Conservation (phyloP, 441 rosid species). For the Raphanus hybrid region DNA sequence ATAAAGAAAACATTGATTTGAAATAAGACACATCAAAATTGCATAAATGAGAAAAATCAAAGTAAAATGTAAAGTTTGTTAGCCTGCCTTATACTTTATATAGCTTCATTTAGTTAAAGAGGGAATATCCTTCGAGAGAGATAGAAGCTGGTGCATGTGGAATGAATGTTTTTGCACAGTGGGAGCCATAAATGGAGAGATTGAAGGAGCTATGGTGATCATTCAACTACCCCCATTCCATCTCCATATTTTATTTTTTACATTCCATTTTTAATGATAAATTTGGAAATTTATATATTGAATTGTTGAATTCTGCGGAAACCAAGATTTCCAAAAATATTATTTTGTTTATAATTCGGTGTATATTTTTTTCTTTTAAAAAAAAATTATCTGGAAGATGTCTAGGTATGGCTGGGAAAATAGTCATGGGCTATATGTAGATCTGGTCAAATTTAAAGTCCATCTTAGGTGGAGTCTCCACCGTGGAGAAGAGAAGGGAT, state of each 20-base stretch:
- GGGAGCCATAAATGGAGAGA: constrained; percentile 45
- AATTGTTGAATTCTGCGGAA: neutral
- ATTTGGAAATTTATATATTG: neutral
- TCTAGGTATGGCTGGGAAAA: no score
- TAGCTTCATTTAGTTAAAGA: neutral
- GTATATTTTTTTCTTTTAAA: no score
- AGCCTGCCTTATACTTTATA: neutral
- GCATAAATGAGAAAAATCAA: neutral
- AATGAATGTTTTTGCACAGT: constrained; percentile 42
- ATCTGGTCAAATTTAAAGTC: no score
- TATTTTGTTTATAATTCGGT: no score
- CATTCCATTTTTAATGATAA: neutral
- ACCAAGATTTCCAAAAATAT: neutral
- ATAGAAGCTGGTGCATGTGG: constrained; percentile 32
- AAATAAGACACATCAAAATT: neutral
- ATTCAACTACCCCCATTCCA: constrained; percentile 33
- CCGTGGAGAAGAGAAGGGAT: no score
- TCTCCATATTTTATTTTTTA: neutral
- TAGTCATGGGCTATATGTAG: no score
- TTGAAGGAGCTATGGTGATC: constrained; percentile 39
- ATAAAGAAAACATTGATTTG: neutral
- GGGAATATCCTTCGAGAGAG: no score
- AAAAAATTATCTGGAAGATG: no score
- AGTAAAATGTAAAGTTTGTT: neutral
- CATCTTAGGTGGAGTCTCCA: no score